Conservation (phyloP, 225 moss, liverwort and hornwort species). For the Rhytidiadelphus loreus region DNA sequence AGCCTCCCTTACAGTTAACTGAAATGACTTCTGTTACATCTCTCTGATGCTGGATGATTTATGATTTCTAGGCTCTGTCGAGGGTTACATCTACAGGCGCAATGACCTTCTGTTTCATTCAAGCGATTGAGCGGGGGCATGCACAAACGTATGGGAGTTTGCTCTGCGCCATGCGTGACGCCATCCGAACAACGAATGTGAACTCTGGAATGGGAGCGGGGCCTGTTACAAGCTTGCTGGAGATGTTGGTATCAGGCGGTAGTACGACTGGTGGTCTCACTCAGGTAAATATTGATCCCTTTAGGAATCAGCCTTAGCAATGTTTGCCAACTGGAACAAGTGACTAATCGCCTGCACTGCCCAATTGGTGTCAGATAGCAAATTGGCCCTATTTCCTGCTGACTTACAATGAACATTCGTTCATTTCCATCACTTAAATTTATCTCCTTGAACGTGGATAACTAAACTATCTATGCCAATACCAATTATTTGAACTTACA, state of each 20-base stretch:
- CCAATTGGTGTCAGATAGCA: background rate
- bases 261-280: conserved; percentile 59
- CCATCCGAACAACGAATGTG: conserved; percentile 53
- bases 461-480: background rate
- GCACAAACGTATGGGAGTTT: conserved; percentile 68
- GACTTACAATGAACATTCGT: background rate
- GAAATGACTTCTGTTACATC: background rate
- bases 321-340: background rate
- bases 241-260: conserved; percentile 76
- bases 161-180: conserved; percentile 68
- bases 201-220: conserved; percentile 47
- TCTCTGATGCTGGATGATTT: background rate
- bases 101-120: conserved; percentile 98
- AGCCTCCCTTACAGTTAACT: background rate
- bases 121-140: conserved; percentile 75
- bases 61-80: conserved; percentile 51
- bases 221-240: conserved; percentile 48
- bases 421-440: background rate
- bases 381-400: background rate
- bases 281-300: conserved; percentile 36
- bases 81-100: conserved; percentile 82
- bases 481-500: background rate
- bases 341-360: background rate
- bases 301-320: background rate
- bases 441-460: background rate